phyloP scores from a whole-genome alignment of 306 rosid species.

The Sicyos baderoa region DNA sequence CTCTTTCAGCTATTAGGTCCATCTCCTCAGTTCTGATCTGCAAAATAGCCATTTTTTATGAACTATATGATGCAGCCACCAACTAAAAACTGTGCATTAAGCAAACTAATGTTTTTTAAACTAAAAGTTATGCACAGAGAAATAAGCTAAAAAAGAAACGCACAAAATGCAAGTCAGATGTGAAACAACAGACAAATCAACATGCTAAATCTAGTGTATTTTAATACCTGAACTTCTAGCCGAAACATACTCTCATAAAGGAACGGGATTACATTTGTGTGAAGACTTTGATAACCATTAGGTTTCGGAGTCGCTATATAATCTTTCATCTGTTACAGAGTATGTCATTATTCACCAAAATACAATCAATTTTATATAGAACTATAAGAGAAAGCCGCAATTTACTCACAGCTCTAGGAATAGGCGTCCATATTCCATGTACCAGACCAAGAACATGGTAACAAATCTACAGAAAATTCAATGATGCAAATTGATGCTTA shows the following conservation, averaged over 20 bases:
- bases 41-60: constrained; percentile 16
- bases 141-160: constrained; percentile 13
- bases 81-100: neutral
- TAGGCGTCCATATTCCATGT: constrained; percentile 95
- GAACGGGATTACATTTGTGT: constrained; percentile 89
- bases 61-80: neutral
- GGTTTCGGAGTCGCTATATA: constrained; percentile 97
- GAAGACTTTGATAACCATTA: constrained; percentile 97
- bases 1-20: constrained; percentile 97
- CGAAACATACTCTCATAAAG: constrained; percentile 90
- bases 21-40: constrained; percentile 97
- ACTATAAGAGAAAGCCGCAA: constrained; percentile 29
- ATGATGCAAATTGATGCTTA: constrained; percentile 24
- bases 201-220: constrained; percentile 13
- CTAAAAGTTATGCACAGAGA: constrained; percentile 8
- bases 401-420: constrained; percentile 88
- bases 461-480: constrained; percentile 61
- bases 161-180: constrained; percentile 14
- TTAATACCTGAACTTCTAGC: constrained; percentile 86
- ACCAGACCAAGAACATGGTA: constrained; percentile 91
- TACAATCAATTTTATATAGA: neutral
- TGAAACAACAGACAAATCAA: constrained; percentile 19
- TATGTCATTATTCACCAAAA: constrained; percentile 6
- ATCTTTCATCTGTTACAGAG: constrained; percentile 64
- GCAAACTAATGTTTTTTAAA: neutral